Evolutionary conservation across 495 filamentous ascomycete genomes (phyloP), one percentile per base, ranked within the genome.

Genomic region (Neurospora tetrasperma): DNA sequence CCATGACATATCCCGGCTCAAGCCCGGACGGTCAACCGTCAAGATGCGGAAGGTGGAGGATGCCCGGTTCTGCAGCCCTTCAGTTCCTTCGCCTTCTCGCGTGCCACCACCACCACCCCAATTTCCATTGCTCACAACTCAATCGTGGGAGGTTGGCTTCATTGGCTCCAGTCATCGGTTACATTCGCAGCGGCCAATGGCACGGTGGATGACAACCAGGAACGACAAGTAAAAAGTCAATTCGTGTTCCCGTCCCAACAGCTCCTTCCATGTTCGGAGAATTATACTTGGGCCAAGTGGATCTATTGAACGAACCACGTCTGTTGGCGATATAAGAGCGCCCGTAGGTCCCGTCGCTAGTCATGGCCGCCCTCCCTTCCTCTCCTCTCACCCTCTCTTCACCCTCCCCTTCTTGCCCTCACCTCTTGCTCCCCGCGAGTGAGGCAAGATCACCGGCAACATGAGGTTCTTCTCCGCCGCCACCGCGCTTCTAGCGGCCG

Each of bases 401-500:
- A 18, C 14, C 27, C 54, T 66, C 54, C 27, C 54, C 3, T 9
- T 66, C 54, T 66, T 66, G 54, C 31, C 27, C 54, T 66, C 54
- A 35, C 54, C 54, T 66, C 54, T 10, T 38, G 27, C 54, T 18
- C 7, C 54, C 27, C 14, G 54, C 14, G 27, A 66, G 54, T 66
- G 54, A 66, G 54, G 54, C 54, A 66, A 66, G 54, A 18, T 5
- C 2, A 35, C 27, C 54, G 27, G 54, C 54, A 66, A 66, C 23
- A 66, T 66, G 54, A 66, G 54, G 54, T 44, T 68, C 46, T 69
- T 42, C 42, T 69, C 31, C 73, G 70, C 73, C 69, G 23, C 73
- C 71, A 68, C 69, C 70, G 76, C 76, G 44, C 14, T 62, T 18
- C 69, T 76, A 18, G 54, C 54, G 54, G 54, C 54, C 38, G 44